Base-by-base conservation (phyloP, 805 yeast species). In the Zygotorulaspora florentina region DNA sequence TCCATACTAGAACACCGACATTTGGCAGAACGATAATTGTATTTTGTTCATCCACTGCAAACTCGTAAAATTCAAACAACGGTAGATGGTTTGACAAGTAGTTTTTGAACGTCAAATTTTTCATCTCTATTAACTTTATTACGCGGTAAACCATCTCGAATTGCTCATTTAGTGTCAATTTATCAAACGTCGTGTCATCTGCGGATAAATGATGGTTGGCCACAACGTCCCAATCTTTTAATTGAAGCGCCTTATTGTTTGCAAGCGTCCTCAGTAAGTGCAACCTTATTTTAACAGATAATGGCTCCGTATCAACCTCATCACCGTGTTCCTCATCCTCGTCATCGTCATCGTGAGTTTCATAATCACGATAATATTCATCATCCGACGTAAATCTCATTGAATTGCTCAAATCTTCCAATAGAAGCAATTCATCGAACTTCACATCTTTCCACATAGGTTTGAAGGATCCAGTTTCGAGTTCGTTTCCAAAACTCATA, bases 341-440 rank as follows among this genome's bases (percentile, higher is more conserved):
- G 8, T 39, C 44, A 1, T 17, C 43, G 18, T 43, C 48, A 23
- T 45, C 48, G 17, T 39, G 40, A 35, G 45, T 34, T 12, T 35
- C 37, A 11, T 36, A 45, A 16, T 40, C 50, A 16, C 36, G 38
- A 13, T 27, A 29, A 16, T 30, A 35, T 2, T 40, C 46, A 12
- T 8, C n/a, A 16, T 34, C 40, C 8, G 42, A 33, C 1, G 46
- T 28, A 12, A 39, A 38, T 27, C 37, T 45, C 16, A 13, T 33
- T 11, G 36, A 13, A 33, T 33, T 33, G 10, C 44, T 34, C 35
- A 55, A 12, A 40, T 64, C 66, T 20, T 54, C 47, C 35, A 59
- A 45, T 41, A 64, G 47, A 16, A 59, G 8, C 16, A 53, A 40
- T 48, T 64, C 68, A 48, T 64, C 68, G 45, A 64, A 64, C 36